phyloP scores from a whole-genome alignment of 1,139 yeast genomes.

The Zygoascus hellenicus region DNA sequence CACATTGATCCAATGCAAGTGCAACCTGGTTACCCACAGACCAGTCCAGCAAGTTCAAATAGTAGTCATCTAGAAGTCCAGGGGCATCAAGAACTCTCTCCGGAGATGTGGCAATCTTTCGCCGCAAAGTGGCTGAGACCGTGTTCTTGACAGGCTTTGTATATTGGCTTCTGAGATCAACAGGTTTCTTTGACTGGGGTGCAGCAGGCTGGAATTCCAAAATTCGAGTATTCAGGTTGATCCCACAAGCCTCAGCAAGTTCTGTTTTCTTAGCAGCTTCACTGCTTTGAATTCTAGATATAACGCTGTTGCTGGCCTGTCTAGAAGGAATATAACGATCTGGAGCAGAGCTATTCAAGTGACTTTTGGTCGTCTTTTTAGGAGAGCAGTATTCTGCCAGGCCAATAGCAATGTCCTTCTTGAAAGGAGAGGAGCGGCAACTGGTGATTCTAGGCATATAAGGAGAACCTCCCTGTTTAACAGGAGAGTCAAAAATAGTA shows the following conservation, averaged over 20 bases:
- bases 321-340: conserved; percentile 49
- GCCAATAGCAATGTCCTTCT: conserved; percentile 33
- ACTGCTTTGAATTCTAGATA: conserved; percentile 35
- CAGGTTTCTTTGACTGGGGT: conserved; percentile 62
- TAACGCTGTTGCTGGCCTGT: conserved; percentile 38
- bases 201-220: conserved; percentile 84
- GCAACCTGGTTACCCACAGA: conserved; percentile 78
- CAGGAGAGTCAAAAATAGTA: conserved; percentile 9
- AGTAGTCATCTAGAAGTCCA: conserved; percentile 88
- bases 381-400: conserved; percentile 10
- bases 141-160: conserved; percentile 43
- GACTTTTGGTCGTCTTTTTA: conserved; percentile 6
- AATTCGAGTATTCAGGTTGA: conserved; percentile 77
- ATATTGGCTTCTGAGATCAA: conserved; percentile 44
- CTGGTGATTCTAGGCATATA: conserved; percentile 20
- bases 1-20: conserved; percentile 77
- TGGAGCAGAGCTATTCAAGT: conserved; percentile 23
- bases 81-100: conserved; percentile 96
- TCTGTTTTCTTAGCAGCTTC: conserved; percentile 38
- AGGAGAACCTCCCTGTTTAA: conserved; percentile 14
- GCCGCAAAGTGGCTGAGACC: conserved; percentile 48
- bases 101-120: conserved; percentile 83
- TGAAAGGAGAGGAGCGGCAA: conserved; percentile 39
- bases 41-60: conserved; percentile 84
- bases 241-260: conserved; percentile 93